Conservation (phyloP, 257 asterid genomes). For the Cruciata laevipes region DNA sequence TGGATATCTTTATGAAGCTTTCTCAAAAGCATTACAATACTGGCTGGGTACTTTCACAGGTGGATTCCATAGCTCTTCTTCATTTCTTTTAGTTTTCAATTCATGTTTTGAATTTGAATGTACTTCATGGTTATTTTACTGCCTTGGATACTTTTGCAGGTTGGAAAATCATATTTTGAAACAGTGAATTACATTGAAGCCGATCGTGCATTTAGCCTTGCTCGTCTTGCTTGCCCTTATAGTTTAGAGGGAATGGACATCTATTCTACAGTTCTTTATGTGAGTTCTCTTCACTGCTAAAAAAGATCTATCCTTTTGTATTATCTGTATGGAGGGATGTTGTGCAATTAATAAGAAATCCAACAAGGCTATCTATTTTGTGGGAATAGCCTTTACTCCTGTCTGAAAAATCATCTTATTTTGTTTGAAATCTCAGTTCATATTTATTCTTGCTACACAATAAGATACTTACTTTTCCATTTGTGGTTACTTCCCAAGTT, state of each 20-base stretch:
- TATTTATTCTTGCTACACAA: neutral
- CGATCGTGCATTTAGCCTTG: slow-evolving; percentile 79
- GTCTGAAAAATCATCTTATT: neutral
- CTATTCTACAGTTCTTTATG: slow-evolving; percentile 87
- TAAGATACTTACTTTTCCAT: neutral
- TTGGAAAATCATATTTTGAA: slow-evolving; percentile 86
- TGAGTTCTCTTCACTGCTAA: slow-evolving; percentile 37
- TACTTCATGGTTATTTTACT: neutral
- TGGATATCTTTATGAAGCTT: slow-evolving; percentile 59
- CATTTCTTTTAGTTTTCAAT: neutral
- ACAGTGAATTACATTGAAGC: slow-evolving; percentile 95
- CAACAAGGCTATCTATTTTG: neutral
- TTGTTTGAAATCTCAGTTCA: neutral
- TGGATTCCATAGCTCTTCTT: slow-evolving; percentile 17
- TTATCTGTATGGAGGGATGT: slow-evolving; percentile 4
- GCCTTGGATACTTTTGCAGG: slow-evolving; percentile 36
- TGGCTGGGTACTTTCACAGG: slow-evolving; percentile 97
- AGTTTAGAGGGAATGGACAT: slow-evolving; percentile 93
- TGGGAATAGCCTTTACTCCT: neutral
- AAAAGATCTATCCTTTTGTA: slow-evolving; percentile 14
- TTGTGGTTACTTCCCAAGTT: neutral
- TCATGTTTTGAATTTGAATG: neutral
- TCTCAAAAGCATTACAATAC: slow-evolving; percentile 86
- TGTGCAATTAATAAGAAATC: slow-evolving; percentile 9
- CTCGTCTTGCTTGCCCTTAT: slow-evolving; percentile 76